Evolutionary conservation across 805 yeast genomes (phyloP), one percentile per base, ranked within the genome.

Genomic region (Lipomyces sp.): DNA sequence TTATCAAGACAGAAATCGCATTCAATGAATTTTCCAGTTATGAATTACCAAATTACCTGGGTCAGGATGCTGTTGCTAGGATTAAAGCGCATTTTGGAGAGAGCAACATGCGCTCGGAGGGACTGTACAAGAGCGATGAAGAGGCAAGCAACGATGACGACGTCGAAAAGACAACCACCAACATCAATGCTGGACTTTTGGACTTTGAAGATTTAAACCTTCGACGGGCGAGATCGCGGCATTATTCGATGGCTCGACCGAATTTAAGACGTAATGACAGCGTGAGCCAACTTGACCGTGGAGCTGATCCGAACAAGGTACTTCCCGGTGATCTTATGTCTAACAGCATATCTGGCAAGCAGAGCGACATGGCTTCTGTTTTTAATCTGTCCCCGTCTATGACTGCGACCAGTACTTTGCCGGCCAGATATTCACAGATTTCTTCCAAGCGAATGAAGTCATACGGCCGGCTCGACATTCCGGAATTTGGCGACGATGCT

Each of bases 1-100:
- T 91, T 28, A 77, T 86, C 61, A 80, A 83, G 48, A 82, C 91
- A 16, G 98, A 91, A 63, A 68, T 77, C 5, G 72, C 74, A 23
- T 56, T 61, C 24, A 91, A 90, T 63, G 67, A 71, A 11, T 65
- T 68, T 14, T 68, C 75, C 0, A 61, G 70, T 19, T 67, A 70
- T 47, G 78, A 76, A 41, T 67, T 87, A 18, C 96, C 96, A 0
- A 65, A 74, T 6, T 83, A 83, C 68, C 67, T 87, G 19, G 75
- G 76, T 39, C 83, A 84, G 37, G 77, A 79, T 1, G 75, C 81
- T 3, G 64, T 81, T 3, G 75, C 74, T 43, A 70, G 70, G 54
- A 69, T 77, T 39, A 64, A 68, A 34, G 61, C 61, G 35, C 41
- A 53, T 11, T 53, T 49, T 31, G 26, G 34, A 22, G 37, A 44